Evolutionary conservation across 306 rosid genomes (phyloP), one percentile per base, ranked within the genome.

Genomic region (Rosa lucieae): DNA sequence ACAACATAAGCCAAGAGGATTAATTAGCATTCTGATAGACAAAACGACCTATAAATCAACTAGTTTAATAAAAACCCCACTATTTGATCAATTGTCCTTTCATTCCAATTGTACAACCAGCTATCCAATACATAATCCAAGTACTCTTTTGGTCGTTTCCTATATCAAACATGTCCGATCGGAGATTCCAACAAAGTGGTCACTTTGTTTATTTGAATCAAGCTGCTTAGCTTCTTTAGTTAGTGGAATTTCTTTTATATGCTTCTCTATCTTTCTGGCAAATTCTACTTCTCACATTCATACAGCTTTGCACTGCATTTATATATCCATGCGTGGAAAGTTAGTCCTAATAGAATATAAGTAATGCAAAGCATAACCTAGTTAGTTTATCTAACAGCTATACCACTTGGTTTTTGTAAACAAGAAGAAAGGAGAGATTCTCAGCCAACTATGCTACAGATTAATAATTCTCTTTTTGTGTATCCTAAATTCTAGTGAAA

Each of bases 101-200:
- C 75, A 49, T 39, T 12, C 59, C 37, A 23, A 48, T 42, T 39
- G 43, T 37, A 47, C 29, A 81, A 44, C 15, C 47, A 29, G 63
- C 76, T 52, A 46, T 68, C 76, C 35, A 67, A 67, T 67, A 40
- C 72, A 67, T 40, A 67, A 72, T 44, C 44, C 75, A 73, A 59
- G 39, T 69, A 71, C 35, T 74, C 52, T 71, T 67, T 53, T 65
- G 53, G 75, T 72, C 61, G 72, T 52, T 69, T 53, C n/a, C 1
- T 66, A 52, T 42, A 29, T 51, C 51, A 4, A 37, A 68, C 77
- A 67, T 21, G 52, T 72, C 55, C 37, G 73, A 69, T 78, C 13
- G 67, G 70, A 82, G 85, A 85, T 83, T 81, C 83, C 78, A 79
- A 81, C 82, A 85, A 80, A 73, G 74, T 46, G 26, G 32, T 20